Evolutionary conservation across 2,329 filamentous ascomycete species (phyloP), one percentile per base, ranked within the genome.

Genomic region (Gremmenia infestans): DNA sequence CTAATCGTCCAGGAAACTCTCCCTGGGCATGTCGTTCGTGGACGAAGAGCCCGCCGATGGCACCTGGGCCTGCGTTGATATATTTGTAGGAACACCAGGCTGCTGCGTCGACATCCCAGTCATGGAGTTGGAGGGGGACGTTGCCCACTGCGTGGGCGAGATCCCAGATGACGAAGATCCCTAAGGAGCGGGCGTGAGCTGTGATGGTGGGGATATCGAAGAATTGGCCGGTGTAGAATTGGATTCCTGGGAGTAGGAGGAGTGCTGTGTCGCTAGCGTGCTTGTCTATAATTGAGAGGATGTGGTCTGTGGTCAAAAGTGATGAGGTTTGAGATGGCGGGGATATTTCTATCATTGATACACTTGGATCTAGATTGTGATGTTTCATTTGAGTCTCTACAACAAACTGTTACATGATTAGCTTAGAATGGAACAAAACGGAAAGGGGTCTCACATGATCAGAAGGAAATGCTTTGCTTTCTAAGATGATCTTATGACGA

Each of bases 41-140:
- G 22, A 93, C 82, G 65, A 91, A 93, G 22, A 88, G 71, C 0
- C 85, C 87, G 17, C 82, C 88, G 61, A 91, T 91, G 22, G 82
- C 81, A 6, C 89, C 88, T 0, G 89, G 88, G 0, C 89, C 89
- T 51, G 82, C 80, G 68, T 91, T 92, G 58, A 93, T 78, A 70
- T 92, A 93, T 71, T 93, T 93, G 75, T 93, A 93, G 57, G 81
- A 86, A 69, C 89, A 93, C 89, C 89, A 93, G 8, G 79, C 86
- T 5, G 89, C 88, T 1, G 75, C 91, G 68, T 93, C 89, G 42
- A 91, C 88, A 53, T 87, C 78, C 88, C 88, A 92, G 63, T 88
- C 83, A 67, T 91, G 87, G 8, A 93, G 77, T 52, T 79, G 73
- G 19, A 92, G 71, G 1, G 85, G 82, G 1, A 92, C 86, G 65